Conservation (phyloP, 2,329 filamentous ascomycete species). For the Westerdykella sp. region DNA sequence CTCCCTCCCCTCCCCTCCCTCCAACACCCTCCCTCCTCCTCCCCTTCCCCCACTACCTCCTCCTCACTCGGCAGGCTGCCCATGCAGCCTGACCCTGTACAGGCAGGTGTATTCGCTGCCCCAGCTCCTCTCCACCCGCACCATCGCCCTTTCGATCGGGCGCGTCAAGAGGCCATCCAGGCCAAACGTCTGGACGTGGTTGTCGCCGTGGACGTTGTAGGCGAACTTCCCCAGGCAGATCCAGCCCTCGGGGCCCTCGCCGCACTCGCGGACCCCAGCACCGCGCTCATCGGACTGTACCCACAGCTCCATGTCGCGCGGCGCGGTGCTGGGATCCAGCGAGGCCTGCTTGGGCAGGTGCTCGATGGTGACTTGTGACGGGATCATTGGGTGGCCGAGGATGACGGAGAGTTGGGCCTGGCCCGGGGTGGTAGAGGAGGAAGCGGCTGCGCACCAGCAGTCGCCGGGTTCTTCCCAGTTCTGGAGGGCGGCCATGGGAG, state of each 20-base stretch:
- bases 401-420: slow-evolving; percentile 60
- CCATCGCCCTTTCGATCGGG: slow-evolving; percentile 30
- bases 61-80: slow-evolving; percentile 12
- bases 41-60: background rate
- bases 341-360: slow-evolving; percentile 39
- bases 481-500: slow-evolving; percentile 53
- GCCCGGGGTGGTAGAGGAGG: slow-evolving; percentile 42
- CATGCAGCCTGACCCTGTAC: slow-evolving; percentile 43
- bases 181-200: slow-evolving; percentile 40
- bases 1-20: background rate
- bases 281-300: slow-evolving; percentile 28
- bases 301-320: slow-evolving; percentile 43
- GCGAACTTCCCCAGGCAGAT: slow-evolving; percentile 37
- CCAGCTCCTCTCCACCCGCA: slow-evolving; percentile 41
- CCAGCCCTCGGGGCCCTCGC: slow-evolving; percentile 20
- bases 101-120: slow-evolving; percentile 42
- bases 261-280: slow-evolving; percentile 13
- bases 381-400: slow-evolving; percentile 33
- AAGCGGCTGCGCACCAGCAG: slow-evolving; percentile 66
- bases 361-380: slow-evolving; percentile 41
- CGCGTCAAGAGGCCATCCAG: slow-evolving; percentile 26
- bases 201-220: slow-evolving; percentile 39
- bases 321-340: slow-evolving; percentile 37
- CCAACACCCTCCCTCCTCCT: too few species aligned
- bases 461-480: slow-evolving; percentile 75